Evolutionary conservation across 2,329 filamentous ascomycete species (phyloP).

Genomic region (Corniculantispora saksenae): DNA sequence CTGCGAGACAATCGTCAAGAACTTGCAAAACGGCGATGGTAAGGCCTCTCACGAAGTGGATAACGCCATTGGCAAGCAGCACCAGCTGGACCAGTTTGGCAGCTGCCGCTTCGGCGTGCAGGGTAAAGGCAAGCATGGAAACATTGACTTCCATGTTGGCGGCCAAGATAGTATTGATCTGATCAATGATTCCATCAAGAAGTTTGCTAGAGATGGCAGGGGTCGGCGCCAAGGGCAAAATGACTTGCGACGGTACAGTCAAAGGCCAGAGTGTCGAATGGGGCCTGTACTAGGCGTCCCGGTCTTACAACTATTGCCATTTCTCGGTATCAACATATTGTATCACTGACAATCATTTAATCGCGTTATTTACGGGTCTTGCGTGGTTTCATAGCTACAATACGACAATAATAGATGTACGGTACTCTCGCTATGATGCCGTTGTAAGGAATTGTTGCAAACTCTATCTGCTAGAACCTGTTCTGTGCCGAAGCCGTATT

Average conservation of each 20-base stretch:
- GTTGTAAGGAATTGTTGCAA: no score
- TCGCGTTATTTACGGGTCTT: no score
- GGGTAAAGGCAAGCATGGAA: conserved; percentile 27
- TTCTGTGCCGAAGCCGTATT: no score
- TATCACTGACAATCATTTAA: no score
- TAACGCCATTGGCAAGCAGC: conserved; percentile 20
- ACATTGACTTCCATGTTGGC: conserved; percentile 33
- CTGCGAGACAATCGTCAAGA: conserved; percentile 36
- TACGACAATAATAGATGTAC: no score
- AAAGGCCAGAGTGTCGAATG: conserved; percentile 25
- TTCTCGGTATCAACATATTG: no score
- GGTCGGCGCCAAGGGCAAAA: conserved; percentile 37
- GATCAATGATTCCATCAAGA: conserved; percentile 32
- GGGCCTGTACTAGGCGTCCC: conserved; percentile 31
- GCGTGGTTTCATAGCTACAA: no score
- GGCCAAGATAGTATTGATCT: conserved; percentile 39
- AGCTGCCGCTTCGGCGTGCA: conserved; percentile 37
- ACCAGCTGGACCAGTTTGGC: conserved; percentile 30
- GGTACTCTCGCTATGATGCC: no score
- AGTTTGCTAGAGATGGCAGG: conserved; percentile 32
- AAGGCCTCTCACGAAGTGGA: conserved; percentile 15
- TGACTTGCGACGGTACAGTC: conserved; percentile 32
- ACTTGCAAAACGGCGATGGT: conserved; percentile 30
- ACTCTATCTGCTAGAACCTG: no score
- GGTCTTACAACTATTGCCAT: no score